A percentile compares a stretch with the other conserved stretches of the same genome.
These are phyloP conservation scores for Sinapis alba DNA, from an alignment of 441 rosid genomes.

Conservation along the genomic window DNA sequence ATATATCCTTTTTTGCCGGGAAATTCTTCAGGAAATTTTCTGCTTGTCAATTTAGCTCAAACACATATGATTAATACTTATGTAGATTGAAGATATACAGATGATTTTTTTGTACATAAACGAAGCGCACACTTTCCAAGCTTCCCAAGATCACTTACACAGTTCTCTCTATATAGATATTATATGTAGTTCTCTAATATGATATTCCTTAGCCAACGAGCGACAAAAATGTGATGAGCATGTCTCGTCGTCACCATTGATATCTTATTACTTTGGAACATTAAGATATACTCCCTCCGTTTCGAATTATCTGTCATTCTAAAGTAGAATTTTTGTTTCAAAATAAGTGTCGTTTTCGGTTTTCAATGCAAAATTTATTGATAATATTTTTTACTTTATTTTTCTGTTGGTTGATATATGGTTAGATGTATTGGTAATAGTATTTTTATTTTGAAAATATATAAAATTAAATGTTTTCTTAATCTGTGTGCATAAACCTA, in stretches of 20 bases:
- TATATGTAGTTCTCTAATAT: neutral
- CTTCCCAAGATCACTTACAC: neutral
- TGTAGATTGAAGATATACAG: slow-evolving; percentile 34
- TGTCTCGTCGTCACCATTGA: neutral
- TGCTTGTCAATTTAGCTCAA: slow-evolving; percentile 23
- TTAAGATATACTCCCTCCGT: too few species aligned
- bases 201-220: slow-evolving; percentile 13
- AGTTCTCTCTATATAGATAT: neutral
- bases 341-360: too few species aligned
- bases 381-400: too few species aligned
- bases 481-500: too few species aligned
- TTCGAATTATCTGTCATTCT: too few species aligned
- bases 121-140: slow-evolving; percentile 4
- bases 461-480: too few species aligned
- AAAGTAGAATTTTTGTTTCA: too few species aligned
- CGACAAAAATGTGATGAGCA: neutral
- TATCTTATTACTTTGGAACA: neutral
- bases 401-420: too few species aligned
- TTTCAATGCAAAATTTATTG: too few species aligned
- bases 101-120: slow-evolving; percentile 32
- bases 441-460: too few species aligned
- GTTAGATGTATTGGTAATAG: too few species aligned
- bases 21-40: neutral
- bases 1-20: slow-evolving; percentile 24
- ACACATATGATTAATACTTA: slow-evolving; percentile 6